Evolutionary conservation across 257 asterid genomes (phyloP).

Genomic region (Solanum gracilifrons): DNA sequence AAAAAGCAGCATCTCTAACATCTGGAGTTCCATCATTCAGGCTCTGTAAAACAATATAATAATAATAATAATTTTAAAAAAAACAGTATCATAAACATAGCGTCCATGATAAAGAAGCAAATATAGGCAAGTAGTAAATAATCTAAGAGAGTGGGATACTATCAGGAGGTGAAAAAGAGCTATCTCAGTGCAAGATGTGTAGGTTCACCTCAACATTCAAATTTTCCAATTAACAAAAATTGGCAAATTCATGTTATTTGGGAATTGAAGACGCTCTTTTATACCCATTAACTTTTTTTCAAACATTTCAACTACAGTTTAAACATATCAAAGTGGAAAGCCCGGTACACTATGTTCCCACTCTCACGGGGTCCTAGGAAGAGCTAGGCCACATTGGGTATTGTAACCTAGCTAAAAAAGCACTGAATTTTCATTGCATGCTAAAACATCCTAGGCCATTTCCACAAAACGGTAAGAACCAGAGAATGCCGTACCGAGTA

Average conservation of each 20-base stretch:
- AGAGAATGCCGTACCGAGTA: background rate
- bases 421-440: background rate
- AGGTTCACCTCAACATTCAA: background rate
- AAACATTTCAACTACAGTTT: background rate
- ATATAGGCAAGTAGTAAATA: background rate
- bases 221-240: background rate
- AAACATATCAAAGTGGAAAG: background rate
- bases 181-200: background rate
- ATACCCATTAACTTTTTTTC: background rate
- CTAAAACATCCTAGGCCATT: background rate
- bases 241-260: background rate
- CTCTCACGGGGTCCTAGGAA: background rate
- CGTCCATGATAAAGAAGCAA: background rate
- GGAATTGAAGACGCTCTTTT: background rate
- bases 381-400: background rate
- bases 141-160: background rate
- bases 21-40: constrained; percentile 99
- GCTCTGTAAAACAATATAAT: constrained; percentile 33
- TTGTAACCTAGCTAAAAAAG: background rate
- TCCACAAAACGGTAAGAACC: background rate
- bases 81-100: background rate
- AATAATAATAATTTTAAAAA: background rate
- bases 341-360: background rate
- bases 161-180: background rate
- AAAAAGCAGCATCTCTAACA: constrained; percentile 98